Base-by-base conservation (phyloP, 805 yeast species). In the Saccharomyces kudriavzevii region DNA sequence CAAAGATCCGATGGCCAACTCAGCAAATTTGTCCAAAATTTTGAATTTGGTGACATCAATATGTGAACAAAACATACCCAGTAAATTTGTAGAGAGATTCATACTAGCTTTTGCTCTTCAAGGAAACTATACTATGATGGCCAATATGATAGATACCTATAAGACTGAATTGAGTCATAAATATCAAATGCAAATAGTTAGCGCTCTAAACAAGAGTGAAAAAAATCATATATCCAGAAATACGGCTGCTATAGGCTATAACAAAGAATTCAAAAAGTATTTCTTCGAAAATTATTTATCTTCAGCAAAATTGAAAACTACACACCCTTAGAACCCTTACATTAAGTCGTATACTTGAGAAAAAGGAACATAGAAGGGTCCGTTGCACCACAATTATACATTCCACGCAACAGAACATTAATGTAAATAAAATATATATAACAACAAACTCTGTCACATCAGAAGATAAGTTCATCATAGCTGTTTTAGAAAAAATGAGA, bases 21-120 rank as follows among this genome's bases (percentile, higher is more conserved):
- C 60, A 1, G 54, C 56, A 31, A 52, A 57, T 29, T 49, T 62
- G 13, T 52, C 54, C 35, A 47, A 56, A 2, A 50, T 62, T 10
- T 57, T 58, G 40, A 22, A 27, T 26, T n/a, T 14, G 14, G 24
- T 27, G n/a, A 47, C 13, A 17, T n/a, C n/a, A 25, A 25, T 25
- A 47, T 47, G 11, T 26, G 31, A 13, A 27, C 35, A 47, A 13
- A 14, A 8, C 29, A 8, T 47, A 13, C 35, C 49, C 30, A 47
- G 22, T 14, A 40, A 27, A 5, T 26, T 47, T 14, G 31, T 47
- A 14, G 31, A 27, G n/a, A n/a, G 27, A 27, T 47, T 47, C 17
- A 27, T 47, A 47, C 22, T 47, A 13, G 31, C 30, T 20, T 47
- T 47, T 26, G 49, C 49, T 5, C 30, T 47, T 27, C 29, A 47